Evolutionary conservation across 2,329 filamentous ascomycete species (phyloP), one percentile per base, ranked within the genome.

Genomic region (Conoideocrella luteorostrata): DNA sequence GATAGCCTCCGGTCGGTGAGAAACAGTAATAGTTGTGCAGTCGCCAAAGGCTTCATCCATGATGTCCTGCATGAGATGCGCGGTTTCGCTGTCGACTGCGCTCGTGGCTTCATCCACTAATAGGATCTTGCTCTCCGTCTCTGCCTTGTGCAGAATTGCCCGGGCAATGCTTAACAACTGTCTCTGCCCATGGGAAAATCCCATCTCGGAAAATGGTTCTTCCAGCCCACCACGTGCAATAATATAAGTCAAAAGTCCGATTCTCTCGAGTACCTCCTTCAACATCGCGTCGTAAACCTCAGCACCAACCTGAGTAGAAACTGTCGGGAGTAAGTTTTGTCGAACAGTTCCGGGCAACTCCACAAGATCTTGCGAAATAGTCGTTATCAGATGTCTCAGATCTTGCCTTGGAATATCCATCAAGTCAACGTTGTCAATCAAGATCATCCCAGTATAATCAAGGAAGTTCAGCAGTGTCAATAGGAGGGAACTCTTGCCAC

Each of bases 381-480:
- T 53, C 4, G 61, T 51, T n/a, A 65, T 60, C 13, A 50, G 55
- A 2, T 54, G 54, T 3, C 61, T 53, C 9, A 64, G 28, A 1
- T 52, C 1, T 12, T 53, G 46, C 10, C 51, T 53, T 0, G 51
- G 33, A 1, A 65, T 44, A 0, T n/a, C 42, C 2, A 42, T 47
- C 10, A 62, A 52, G n/a, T 63, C 54, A 1, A 60, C 22, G 12
- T 52, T 55, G 21, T 65, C 59, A 1, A 65, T 43, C 4, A 11
- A 32, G 47, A 49, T 44, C 3, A 12, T 33, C 1, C 41, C 41
- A 4, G 17, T 23, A 22, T 36, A 36, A 13, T 42, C 15, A 7
- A 42, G 17, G 23, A 42, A 36, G 6, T 24, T 28, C n/a, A 36
- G 13, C 7, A 42, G 21, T 7, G 40, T 36, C 15, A 42, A 12